Conservation (phyloP, 163 green algal genomes). For the Scenedesmus sp. region DNA sequence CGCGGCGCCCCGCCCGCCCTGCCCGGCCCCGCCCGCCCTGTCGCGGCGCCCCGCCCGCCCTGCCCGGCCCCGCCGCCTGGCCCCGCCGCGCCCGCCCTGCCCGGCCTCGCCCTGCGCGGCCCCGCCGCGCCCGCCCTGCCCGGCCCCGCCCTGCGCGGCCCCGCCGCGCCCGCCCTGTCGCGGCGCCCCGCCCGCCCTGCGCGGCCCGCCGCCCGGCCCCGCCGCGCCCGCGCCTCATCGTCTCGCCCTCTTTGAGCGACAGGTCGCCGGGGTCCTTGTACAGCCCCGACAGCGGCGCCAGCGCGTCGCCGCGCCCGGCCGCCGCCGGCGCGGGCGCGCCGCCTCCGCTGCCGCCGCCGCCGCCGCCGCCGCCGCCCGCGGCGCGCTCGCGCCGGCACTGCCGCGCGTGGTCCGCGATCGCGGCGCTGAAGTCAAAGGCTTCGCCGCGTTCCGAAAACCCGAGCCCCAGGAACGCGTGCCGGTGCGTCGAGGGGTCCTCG, state of each 20-base stretch:
- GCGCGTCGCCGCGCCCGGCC: neutral
- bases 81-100: neutral
- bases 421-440: constrained; percentile 94
- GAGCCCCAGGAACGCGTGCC: constrained; percentile 88
- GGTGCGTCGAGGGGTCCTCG: constrained; percentile 66
- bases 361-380: neutral
- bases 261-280: constrained; percentile 34
- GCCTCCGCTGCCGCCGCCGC: neutral
- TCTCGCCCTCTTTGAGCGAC: constrained; percentile 39
- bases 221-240: constrained; percentile 7
- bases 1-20: too few species aligned
- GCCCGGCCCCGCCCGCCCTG: too few species aligned
- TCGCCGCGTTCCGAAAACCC: constrained; percentile 83
- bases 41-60: too few species aligned
- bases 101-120: neutral
- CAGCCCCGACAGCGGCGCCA: neutral
- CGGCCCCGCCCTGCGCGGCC: too few species aligned
- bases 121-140: too few species aligned
- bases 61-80: too few species aligned
- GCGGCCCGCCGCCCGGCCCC: too few species aligned
- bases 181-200: neutral
- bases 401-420: constrained; percentile 58
- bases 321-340: neutral
- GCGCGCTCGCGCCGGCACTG: constrained; percentile 18
- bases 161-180: neutral